Conservation (phyloP, 1,139 yeast species). For the Zhuliangozyma blackwelliae region DNA sequence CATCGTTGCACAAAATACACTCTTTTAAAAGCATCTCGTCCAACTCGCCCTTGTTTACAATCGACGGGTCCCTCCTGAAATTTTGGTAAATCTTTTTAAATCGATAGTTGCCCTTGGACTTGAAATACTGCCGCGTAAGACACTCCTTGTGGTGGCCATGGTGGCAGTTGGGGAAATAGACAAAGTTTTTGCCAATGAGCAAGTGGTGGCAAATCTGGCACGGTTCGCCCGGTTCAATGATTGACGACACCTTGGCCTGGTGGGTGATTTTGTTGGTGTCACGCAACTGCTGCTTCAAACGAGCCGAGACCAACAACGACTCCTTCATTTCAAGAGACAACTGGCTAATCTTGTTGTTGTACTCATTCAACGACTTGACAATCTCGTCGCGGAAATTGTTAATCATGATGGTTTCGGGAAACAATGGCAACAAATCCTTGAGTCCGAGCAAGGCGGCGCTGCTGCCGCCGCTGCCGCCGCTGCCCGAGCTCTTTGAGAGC, state of each 20-base stretch:
- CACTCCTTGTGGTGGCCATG: constrained; percentile 93
- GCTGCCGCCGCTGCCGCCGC: constrained; percentile 8
- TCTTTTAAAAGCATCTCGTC: constrained; percentile 60
- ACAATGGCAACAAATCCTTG: constrained; percentile 77
- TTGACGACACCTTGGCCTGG: constrained; percentile 28
- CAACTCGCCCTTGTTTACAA: constrained; percentile 38
- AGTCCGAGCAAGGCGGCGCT: constrained; percentile 43
- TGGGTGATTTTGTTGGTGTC: constrained; percentile 44
- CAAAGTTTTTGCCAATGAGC: constrained; percentile 67
- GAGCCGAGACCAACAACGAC: constrained; percentile 60
- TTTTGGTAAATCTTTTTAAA: constrained; percentile 59
- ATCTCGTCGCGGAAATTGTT: constrained; percentile 83
- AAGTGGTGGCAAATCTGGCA: constrained; percentile 70
- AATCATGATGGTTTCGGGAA: constrained; percentile 78
- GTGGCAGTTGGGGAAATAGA: constrained; percentile 78
- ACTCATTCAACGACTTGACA: constrained; percentile 68
- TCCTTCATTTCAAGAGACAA: constrained; percentile 75
- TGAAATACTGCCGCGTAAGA: constrained; percentile 54
- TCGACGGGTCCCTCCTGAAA: constrained; percentile 41
- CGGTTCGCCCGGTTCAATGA: constrained; percentile 80
- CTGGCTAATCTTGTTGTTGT: constrained; percentile 59
- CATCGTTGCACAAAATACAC: constrained; percentile 79
- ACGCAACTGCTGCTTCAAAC: constrained; percentile 56
- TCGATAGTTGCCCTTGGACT: constrained; percentile 61
- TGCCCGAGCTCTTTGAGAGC: constrained; percentile 18